A percentile compares a stretch with the other conserved stretches of the same genome.
phyloP scores from a whole-genome alignment of 768 basidiomycete genomes.

The Lactarius hengduanensis region DNA sequence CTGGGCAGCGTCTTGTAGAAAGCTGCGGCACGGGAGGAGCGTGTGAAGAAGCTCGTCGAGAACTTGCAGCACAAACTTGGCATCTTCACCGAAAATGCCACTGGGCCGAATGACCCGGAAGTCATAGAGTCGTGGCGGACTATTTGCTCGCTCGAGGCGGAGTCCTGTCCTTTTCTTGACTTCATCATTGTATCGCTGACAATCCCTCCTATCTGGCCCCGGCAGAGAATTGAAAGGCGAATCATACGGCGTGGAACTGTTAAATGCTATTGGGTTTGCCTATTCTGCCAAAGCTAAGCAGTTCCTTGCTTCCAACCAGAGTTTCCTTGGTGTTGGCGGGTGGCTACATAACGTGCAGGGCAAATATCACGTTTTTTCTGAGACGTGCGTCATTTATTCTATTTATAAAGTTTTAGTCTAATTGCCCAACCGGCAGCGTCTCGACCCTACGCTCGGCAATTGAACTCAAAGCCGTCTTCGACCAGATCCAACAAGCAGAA shows the following conservation, averaged over 20 bases:
- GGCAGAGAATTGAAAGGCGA: constrained; percentile 77
- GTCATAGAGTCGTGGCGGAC: constrained; percentile 71
- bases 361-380: constrained; percentile 91
- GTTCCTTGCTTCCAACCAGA: constrained; percentile 68
- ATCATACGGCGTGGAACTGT: constrained; percentile 82
- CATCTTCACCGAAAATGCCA: constrained; percentile 84
- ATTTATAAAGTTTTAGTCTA: not conserved
- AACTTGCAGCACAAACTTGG: constrained; percentile 79
- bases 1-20: constrained; percentile 47
- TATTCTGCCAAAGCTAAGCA: constrained; percentile 83
- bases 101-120: constrained; percentile 63
- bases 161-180: constrained; percentile 48
- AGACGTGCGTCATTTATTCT: constrained; percentile 62
- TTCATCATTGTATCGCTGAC: not conserved
- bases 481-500: constrained; percentile 89
- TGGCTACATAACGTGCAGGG: constrained; percentile 93
- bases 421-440: constrained; percentile 47
- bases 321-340: constrained; percentile 79
- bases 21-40: constrained; percentile 73
- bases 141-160: constrained; percentile 78
- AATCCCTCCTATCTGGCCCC: not conserved
- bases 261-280: constrained; percentile 84
- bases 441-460: constrained; percentile 84
- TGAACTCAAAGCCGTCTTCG: constrained; percentile 86
- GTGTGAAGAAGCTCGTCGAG: constrained; percentile 73